phyloP scores from a whole-genome alignment of 768 basidiomycete species.

The Hortiboletus flavorubellus region DNA sequence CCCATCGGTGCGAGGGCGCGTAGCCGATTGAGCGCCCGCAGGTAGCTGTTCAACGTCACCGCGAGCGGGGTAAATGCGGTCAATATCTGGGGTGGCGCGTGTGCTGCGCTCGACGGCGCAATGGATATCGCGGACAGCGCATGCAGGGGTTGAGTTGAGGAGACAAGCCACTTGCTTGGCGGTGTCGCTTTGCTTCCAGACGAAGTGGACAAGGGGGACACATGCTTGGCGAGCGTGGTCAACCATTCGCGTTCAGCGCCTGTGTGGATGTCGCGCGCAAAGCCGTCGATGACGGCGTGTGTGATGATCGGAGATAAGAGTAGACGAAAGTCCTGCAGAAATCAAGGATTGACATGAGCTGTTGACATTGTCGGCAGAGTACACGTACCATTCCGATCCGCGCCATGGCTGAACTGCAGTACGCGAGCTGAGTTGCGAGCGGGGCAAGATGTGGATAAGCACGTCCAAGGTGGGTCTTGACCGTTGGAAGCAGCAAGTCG shows the following conservation, averaged over 20 bases:
- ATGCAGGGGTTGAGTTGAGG: constrained; percentile 33
- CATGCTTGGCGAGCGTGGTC: constrained; percentile 22
- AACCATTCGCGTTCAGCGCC: constrained; percentile 37
- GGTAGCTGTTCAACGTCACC: constrained; percentile 63
- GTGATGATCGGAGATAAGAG: constrained; percentile 66
- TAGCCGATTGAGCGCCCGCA: constrained; percentile 74
- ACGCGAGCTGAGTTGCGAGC: constrained; percentile 92
- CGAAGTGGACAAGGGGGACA: neutral
- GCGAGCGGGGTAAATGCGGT: constrained; percentile 77
- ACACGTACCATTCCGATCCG: constrained; percentile 72
- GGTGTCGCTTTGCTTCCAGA: constrained; percentile 16
- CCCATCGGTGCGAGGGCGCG: constrained; percentile 74
- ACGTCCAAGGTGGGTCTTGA: constrained; percentile 59
- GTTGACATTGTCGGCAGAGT: neutral
- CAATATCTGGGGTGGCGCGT: constrained; percentile 69
- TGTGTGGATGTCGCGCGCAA: constrained; percentile 42
- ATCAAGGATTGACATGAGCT: neutral
- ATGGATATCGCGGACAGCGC: constrained; percentile 21
- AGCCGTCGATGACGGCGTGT: constrained; percentile 55
- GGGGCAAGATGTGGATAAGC: constrained; percentile 62
- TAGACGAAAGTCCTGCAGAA: constrained; percentile 58
- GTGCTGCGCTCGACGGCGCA: constrained; percentile 37
- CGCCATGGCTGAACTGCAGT: constrained; percentile 88
- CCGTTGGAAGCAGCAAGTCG: constrained; percentile 60
- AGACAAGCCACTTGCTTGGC: constrained; percentile 54